Evolutionary conservation across 1,139 yeast species (phyloP).

Genomic region (Saccharomycopsis crataegensis): DNA sequence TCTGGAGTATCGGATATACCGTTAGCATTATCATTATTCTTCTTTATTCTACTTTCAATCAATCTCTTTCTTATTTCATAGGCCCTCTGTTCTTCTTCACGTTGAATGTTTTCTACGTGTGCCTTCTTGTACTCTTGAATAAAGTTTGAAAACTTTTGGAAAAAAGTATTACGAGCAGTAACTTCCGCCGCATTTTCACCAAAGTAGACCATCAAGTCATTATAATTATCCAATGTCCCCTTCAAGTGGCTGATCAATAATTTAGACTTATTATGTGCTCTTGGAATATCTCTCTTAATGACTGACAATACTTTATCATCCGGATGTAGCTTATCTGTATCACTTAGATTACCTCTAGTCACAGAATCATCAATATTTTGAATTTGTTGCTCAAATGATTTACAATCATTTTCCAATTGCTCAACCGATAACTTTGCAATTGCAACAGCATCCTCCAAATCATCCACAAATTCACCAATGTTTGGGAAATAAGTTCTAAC

Average conservation of each 20-base stretch:
- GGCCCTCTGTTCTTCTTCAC: constrained; percentile 73
- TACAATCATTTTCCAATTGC: constrained; percentile 65
- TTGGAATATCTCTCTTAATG: constrained; percentile 43
- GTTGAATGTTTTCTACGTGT: constrained; percentile 63
- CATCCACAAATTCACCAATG: constrained; percentile 68
- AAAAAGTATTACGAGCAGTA: constrained; percentile 58
- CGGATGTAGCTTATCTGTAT: constrained; percentile 63
- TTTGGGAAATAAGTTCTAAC: constrained; percentile 76
- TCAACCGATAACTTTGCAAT: constrained; percentile 70
- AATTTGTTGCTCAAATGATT: constrained; percentile 50
- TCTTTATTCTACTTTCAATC: constrained; percentile 11
- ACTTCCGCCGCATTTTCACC: constrained; percentile 72
- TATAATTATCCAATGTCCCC: constrained; percentile 46
- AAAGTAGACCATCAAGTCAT: constrained; percentile 62
- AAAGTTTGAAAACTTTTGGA: constrained; percentile 67
- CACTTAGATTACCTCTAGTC: constrained; percentile 68
- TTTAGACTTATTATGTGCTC: constrained; percentile 56
- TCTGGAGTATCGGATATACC: neutral
- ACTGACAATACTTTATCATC: constrained; percentile 55
- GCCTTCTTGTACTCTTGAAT: constrained; percentile 69
- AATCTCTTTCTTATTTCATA: constrained; percentile 54
- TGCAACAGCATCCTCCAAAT: constrained; percentile 52
- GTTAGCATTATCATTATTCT: neutral
- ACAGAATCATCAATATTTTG: constrained; percentile 49
- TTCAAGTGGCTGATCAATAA: constrained; percentile 50